These are phyloP conservation scores for Phytophthora foliorum DNA, from an alignment of 352 stramenopile species.

Conservation along the genomic window DNA sequence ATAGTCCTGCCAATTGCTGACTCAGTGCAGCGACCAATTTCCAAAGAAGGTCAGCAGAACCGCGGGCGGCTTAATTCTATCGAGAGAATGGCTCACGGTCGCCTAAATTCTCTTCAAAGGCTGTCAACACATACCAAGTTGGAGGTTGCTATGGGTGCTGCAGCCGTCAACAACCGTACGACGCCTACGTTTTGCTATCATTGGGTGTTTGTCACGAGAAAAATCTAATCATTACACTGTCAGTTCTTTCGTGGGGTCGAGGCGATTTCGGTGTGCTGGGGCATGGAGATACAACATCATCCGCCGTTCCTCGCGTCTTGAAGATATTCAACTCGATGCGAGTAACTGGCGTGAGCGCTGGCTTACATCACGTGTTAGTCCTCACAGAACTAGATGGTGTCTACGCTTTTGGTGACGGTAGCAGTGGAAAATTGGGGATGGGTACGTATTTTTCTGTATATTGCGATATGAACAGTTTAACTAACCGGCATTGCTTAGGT, in stretches of 20 bases:
- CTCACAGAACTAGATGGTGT: slow-evolving; percentile 77
- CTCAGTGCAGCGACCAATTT: slow-evolving; percentile 20
- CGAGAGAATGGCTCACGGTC: slow-evolving; percentile 33
- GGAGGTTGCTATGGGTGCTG: slow-evolving; percentile 32
- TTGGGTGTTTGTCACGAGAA: background rate
- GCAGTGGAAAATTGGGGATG: slow-evolving; percentile 68
- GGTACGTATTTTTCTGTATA: slow-evolving; percentile 39
- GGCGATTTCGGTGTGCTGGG: slow-evolving; percentile 70
- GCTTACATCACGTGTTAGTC: slow-evolving; percentile 71
- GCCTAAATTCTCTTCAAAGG: slow-evolving; percentile 26
- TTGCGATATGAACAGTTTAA: background rate
- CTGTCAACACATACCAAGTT: slow-evolving; percentile 25
- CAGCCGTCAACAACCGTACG: slow-evolving; percentile 44
- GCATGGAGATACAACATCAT: slow-evolving; percentile 58
- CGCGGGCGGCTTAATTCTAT: slow-evolving; percentile 28
- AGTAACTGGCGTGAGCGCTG: slow-evolving; percentile 63
- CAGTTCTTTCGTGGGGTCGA: slow-evolving; percentile 81
- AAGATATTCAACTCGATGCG: slow-evolving; percentile 64
- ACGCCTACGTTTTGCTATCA: background rate
- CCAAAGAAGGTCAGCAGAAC: slow-evolving; percentile 23
- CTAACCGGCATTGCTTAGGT: slow-evolving; percentile 40
- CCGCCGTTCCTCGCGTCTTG: slow-evolving; percentile 52
- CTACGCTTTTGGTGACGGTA: slow-evolving; percentile 75
- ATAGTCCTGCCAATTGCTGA: slow-evolving; percentile 29
- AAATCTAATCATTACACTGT: background rate